phyloP scores from a whole-genome alignment of 2,329 filamentous ascomycete genomes.

The Penicillium sp. region DNA sequence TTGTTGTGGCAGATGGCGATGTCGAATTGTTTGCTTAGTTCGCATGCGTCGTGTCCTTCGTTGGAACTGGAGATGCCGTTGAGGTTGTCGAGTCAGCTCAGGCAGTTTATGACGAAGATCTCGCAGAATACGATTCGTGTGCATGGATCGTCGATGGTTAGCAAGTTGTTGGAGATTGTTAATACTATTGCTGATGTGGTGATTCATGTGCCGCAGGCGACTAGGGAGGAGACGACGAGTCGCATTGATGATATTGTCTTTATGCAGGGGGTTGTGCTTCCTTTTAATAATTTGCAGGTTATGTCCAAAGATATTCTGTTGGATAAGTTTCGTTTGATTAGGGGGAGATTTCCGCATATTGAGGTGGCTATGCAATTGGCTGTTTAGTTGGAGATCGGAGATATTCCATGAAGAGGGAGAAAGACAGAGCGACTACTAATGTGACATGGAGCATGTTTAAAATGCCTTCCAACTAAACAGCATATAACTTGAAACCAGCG shows the following conservation, averaged over 20 bases:
- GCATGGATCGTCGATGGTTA: conserved; percentile 56
- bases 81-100: conserved; percentile 44
- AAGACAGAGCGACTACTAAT: background rate
- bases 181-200: conserved; percentile 59
- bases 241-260: conserved; percentile 56
- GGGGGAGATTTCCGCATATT: conserved; percentile 20
- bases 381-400: background rate
- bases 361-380: conserved; percentile 24
- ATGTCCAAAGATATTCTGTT: conserved; percentile 46
- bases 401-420: background rate
- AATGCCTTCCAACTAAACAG: background rate
- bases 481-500: background rate
- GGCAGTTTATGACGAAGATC: conserved; percentile 42
- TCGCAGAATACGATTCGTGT: conserved; percentile 50
- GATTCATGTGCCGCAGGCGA: conserved; percentile 50
- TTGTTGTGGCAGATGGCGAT: conserved; percentile 52
- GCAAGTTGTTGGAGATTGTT: conserved; percentile 60
- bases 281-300: conserved; percentile 49
- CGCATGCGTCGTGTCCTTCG: conserved; percentile 23
- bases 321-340: conserved; percentile 41
- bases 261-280: conserved; percentile 51
- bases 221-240: conserved; percentile 46
- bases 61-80: conserved; percentile 48
- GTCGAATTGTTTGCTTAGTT: conserved; percentile 45
- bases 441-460: background rate